Conservation (phyloP, 495 filamentous ascomycete species). For the Thozetella sp. region DNA sequence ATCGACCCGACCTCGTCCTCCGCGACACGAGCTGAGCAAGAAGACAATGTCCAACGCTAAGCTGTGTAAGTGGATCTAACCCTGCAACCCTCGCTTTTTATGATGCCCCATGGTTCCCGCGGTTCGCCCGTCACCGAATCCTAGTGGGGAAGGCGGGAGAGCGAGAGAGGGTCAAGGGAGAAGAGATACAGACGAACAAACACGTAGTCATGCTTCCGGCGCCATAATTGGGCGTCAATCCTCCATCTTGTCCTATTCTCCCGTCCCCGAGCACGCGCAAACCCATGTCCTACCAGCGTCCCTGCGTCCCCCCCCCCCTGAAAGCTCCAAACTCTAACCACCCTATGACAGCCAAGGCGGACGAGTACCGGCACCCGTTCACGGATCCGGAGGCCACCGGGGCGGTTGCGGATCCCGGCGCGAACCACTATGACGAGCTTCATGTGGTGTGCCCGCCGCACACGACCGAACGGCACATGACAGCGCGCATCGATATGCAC, state of each 20-base stretch:
- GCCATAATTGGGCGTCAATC: no score
- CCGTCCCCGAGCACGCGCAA: background rate
- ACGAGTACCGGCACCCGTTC: constrained; percentile 3
- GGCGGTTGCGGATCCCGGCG: background rate
- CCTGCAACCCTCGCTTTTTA: no score
- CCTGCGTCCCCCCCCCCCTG: no score
- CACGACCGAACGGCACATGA: constrained; percentile 64
- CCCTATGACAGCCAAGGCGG: background rate
- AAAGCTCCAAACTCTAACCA: no score
- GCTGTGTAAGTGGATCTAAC: background rate
- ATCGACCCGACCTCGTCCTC: no score
- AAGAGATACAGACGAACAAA: no score
- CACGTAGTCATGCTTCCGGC: no score
- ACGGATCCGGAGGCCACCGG: background rate
- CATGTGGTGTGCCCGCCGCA: constrained; percentile 14
- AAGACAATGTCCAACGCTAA: background rate
- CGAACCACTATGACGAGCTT: background rate
- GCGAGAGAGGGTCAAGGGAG: no score
- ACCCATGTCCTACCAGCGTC: background rate
- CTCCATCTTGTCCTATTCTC: background rate
- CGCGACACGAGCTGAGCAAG: background rate
- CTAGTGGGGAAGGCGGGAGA: no score
- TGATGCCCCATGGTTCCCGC: no score
- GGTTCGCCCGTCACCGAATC: no score
- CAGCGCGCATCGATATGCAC: constrained; percentile 77